Base-by-base conservation (phyloP, 768 basidiomycete genomes). In the Russula olivacea region DNA sequence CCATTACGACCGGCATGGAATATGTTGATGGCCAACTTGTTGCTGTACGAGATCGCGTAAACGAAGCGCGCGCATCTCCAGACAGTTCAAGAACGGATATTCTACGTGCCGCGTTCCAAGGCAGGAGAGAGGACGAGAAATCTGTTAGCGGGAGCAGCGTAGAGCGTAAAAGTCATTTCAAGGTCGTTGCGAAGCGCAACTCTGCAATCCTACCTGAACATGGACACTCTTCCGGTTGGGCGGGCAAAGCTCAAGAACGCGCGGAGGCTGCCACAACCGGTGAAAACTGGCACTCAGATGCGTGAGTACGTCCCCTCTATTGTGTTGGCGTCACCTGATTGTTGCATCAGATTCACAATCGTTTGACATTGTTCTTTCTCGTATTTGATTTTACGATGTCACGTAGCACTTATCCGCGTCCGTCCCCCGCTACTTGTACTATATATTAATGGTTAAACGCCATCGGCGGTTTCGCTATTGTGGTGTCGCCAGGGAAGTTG, bases 11-110 rank as follows among this genome's bases (percentile, higher is more conserved):
- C 17, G 92, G 86, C 0, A 76, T 98, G 65, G 93, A 92, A 73
- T 90, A 93, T 68, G 77, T 93, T 47, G 93, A 98, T 69, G 89
- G 88, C 17, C 92, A 95, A 76, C 83, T 98, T 21, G 88, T 92
- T 25, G 80, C 82, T n/a, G 91, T 98, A 50, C 78, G 90, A n/a
- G 87, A 91, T 63, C 78, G 83, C 41, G 85, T 83, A 67, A 91
- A 81, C 55, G 81, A 80, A 71, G 71, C 72, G 32, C 71, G 71
- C 30, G 78, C 82, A 40, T 76, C 77, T 41, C 69, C 67, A 34
- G 68, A 69, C 11, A 47, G 38, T 5, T 72, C 71, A 40, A 77
- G 78, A 34, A 76, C 75, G 43, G 79, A 89, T 57, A 83, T 79
- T 5, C 70, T 93, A 61, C 83, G 84, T 71, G 80, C 85, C 58